These are phyloP conservation scores for Saraca asoca DNA, from an alignment of 331 rosid species.

Conservation along the genomic window DNA sequence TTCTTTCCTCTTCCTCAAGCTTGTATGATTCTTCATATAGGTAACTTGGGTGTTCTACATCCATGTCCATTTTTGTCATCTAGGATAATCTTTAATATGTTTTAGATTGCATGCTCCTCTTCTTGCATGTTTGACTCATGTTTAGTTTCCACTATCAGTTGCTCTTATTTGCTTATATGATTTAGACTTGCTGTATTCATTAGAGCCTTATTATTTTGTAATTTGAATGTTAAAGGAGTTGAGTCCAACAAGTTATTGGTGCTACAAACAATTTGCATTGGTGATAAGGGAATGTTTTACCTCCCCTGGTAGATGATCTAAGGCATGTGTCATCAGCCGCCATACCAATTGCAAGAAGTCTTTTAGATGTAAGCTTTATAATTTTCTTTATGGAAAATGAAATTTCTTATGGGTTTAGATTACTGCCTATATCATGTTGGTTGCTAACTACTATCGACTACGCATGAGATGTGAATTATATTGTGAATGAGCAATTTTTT, in stretches of 20 bases:
- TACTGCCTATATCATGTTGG: constrained; percentile 7
- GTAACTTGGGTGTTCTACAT: not conserved
- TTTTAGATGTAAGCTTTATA: constrained; percentile 44
- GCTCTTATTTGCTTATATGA: constrained; percentile 16
- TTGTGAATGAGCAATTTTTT: constrained; percentile 6
- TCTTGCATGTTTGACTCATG: constrained; percentile 13
- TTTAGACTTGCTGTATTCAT: constrained; percentile 3
- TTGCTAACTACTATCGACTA: not conserved
- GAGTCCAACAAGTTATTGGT: constrained; percentile 75
- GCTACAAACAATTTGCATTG: constrained; percentile 75
- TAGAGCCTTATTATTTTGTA: constrained; percentile 26
- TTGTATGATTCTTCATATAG: constrained; percentile 16
- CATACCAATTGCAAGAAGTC: constrained; percentile 35
- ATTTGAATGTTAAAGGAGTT: constrained; percentile 47
- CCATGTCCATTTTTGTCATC: not conserved
- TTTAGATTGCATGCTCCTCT: constrained; percentile 11
- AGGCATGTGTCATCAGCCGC: constrained; percentile 35
- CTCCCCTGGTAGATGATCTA: constrained; percentile 74
- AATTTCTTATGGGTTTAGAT: constrained; percentile 3
- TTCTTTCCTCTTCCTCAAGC: not conserved
- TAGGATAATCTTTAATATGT: constrained; percentile 11
- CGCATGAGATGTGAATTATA: not conserved
- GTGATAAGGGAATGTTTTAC: constrained; percentile 75
- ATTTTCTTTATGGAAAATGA: constrained; percentile 13
- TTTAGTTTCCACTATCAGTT: constrained; percentile 3